Percentiles rank a stretch among this genome's conserved stretches.
phyloP scores from a whole-genome alignment of 2,329 filamentous ascomycete genomes.

The Fusarium nelsonii region DNA sequence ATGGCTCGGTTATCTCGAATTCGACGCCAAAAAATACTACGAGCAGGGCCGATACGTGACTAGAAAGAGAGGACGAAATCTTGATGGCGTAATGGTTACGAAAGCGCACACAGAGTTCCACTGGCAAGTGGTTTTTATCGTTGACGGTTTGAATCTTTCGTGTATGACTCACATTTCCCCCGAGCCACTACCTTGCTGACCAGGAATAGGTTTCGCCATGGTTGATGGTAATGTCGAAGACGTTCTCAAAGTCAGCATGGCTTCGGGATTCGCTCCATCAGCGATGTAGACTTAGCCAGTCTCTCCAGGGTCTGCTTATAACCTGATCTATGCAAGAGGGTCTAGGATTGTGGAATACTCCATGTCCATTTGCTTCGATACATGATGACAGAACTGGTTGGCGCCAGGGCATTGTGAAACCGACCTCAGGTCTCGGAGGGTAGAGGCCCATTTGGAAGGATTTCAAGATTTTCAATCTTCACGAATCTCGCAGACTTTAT shows the following conservation, averaged over 20 bases:
- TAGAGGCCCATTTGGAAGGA: no score
- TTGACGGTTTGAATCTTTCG: neutral
- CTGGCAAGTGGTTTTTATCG: neutral
- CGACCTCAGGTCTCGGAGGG: no score
- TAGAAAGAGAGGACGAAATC: neutral
- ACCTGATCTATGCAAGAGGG: neutral
- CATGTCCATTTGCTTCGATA: no score
- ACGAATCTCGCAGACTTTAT: no score
- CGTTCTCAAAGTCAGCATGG: neutral
- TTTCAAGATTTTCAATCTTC: no score
- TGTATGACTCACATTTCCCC: neutral
- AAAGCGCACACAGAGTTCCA: neutral
- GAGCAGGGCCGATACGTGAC: neutral
- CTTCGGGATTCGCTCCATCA: neutral
- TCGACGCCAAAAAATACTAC: neutral
- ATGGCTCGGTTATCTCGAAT: neutral
- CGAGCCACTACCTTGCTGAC: neutral
- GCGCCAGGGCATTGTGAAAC: neutral
- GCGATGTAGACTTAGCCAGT: neutral
- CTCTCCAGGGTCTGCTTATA: neutral
- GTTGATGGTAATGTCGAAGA: neutral
- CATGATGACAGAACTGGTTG: no score
- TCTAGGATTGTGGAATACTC: neutral
- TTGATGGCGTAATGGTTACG: neutral
- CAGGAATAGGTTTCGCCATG: neutral